Evolutionary conservation across 306 rosid genomes (phyloP), one percentile per base, ranked within the genome.

Genomic region (Acacia melanoxylon): DNA sequence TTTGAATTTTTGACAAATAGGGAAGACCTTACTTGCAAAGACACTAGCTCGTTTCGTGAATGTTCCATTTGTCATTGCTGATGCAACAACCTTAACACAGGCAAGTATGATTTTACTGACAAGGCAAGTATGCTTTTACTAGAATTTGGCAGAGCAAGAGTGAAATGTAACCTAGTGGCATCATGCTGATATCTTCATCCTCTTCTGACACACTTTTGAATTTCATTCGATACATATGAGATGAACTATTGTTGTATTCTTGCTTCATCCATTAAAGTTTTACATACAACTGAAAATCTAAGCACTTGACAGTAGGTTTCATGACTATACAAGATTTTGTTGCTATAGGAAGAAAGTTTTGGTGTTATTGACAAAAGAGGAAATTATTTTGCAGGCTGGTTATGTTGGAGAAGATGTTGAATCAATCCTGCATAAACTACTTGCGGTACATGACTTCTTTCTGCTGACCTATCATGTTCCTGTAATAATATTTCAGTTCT

Each of bases 401-500:
- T 93, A 93, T 82, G 98, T 93, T 85, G 98, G 98, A 81, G 97
- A 93, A 86, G 97, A 93, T 83, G 98, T 93, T 13, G 97, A 93
- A 82, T 93, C 98, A 71, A 91, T 93, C 83, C 87, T 93, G 85
- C 86, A 91, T 71, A 93, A 93, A 82, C 85, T 93, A 77, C 94
- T 93, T 71, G 91, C 88, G 88, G 98, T 93, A 88, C 69, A 90
- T 76, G 63, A 74, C 25, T 71, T 80, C 37, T 24, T 90, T 76
- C 78, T 67, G 25, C 66, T 25, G 42, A 41, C 44, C 52, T 69
- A 68, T 59, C 44, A 73, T 62, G 75, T 72, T 46, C 52, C 78
- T 80, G 61, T 56, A 63, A 75, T 45, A 72, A 33, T 27, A 24
- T 22, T 25, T 56, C 25, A 59, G 62, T 69, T 42, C 17, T 45